These are phyloP conservation scores for Wallacemonas collosoma DNA, from an alignment of 208 protist species.

Conservation along the genomic window DNA sequence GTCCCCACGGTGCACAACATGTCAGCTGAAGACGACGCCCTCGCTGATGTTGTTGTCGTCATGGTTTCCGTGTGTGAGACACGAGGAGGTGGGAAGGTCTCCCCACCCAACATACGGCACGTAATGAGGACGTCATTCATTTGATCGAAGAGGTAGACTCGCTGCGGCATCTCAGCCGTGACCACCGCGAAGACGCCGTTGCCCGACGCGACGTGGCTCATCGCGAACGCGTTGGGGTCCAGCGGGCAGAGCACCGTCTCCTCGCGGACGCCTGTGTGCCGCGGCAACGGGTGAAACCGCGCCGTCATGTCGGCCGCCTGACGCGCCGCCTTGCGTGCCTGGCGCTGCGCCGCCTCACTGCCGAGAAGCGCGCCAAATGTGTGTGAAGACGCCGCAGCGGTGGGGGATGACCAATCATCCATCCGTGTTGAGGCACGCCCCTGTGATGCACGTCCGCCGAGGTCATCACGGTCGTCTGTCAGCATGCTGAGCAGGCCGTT, in stretches of 20 bases:
- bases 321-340: constrained; percentile 2
- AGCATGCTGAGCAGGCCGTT: constrained; percentile 4
- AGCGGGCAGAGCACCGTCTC: constrained; percentile 39
- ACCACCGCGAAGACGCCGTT: constrained; percentile 47
- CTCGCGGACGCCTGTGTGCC: constrained; percentile 23
- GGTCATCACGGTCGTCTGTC: neutral
- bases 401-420: too few species aligned
- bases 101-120: constrained; percentile 24
- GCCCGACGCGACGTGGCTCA: constrained; percentile 36
- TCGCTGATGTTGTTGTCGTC: too few species aligned
- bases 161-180: constrained; percentile 34
- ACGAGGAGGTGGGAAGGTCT: neutral
- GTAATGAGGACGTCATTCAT: constrained; percentile 44
- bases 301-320: constrained; percentile 6
- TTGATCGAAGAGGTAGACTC: constrained; percentile 54
- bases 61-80: too few species aligned
- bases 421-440: neutral
- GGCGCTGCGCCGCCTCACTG: neutral
- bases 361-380: neutral
- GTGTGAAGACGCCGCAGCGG: neutral
- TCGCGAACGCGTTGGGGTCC: constrained; percentile 15
- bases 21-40: neutral
- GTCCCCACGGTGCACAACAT: neutral
- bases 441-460: neutral
- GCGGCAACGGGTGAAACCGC: neutral